Conservation (phyloP, 176 grass and related monocot genomes). For the Panicum miliaceum region DNA sequence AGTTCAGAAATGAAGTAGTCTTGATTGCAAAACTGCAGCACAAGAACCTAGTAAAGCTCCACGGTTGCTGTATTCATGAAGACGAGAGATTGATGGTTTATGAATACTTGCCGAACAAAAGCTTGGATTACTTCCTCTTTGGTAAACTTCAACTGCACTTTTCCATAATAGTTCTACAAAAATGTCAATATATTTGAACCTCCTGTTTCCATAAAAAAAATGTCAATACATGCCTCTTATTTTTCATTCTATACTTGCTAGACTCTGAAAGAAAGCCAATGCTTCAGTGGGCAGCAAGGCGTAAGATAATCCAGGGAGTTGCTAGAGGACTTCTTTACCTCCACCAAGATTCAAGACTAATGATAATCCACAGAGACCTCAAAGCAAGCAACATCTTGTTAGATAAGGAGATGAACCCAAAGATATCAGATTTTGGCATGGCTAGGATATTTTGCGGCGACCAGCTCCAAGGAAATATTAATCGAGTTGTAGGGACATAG, state of each 20-base stretch:
- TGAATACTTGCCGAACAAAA: conserved; percentile 31
- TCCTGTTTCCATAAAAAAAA: no score
- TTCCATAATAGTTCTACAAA: no score
- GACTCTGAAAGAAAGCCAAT: conserved; percentile 17
- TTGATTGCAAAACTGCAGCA: conserved; percentile 29
- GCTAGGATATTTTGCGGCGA: conserved; percentile 48
- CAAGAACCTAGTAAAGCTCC: conserved; percentile 40
- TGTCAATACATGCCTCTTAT: neutral
- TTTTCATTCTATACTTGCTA: conserved; percentile 9
- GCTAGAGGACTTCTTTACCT: conserved; percentile 64
- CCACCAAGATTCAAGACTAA: conserved; percentile 60
- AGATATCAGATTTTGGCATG: conserved; percentile 77
- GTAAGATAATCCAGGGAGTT: conserved; percentile 53
- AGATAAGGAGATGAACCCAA: conserved; percentile 45
- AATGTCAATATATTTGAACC: no score
- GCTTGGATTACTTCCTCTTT: conserved; percentile 40
- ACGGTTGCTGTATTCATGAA: neutral
- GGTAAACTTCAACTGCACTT: conserved; percentile 1
- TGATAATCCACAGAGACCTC: conserved; percentile 53
- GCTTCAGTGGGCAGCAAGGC: conserved; percentile 47
- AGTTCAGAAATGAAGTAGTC: conserved; percentile 37
- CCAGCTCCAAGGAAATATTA: conserved; percentile 45
- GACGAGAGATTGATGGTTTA: neutral
- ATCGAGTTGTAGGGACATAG: conserved; percentile 56
- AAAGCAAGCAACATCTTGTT: conserved; percentile 63